Evolutionary conservation across 768 basidiomycete species (phyloP).

Genomic region (Termitomyces sp.): DNA sequence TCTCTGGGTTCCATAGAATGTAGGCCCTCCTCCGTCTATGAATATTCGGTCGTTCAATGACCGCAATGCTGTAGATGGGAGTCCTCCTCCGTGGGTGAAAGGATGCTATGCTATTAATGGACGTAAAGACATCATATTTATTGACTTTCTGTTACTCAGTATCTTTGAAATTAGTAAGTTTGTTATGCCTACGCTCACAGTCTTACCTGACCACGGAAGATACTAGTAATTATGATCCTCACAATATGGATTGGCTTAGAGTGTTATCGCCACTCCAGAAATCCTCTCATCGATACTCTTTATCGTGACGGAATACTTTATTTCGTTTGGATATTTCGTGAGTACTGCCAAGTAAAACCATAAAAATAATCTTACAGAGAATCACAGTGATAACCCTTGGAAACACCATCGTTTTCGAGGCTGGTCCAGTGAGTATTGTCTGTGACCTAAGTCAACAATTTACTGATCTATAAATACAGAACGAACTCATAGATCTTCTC

Average conservation of each 20-base stretch:
- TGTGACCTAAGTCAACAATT: too few relatives aligned
- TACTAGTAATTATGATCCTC: conserved; percentile 1
- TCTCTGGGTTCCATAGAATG: conserved; percentile 8
- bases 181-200: neutral
- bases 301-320: neutral
- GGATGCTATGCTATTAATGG: conserved; percentile 8
- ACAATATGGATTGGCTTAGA: neutral
- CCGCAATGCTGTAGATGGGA: neutral
- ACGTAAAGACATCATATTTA: conserved; percentile 2
- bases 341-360: neutral
- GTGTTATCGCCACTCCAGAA: neutral
- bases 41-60: neutral
- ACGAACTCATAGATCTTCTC: neutral
- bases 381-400: neutral
- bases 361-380: neutral
- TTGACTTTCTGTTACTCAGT: neutral
- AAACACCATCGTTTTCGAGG: neutral
- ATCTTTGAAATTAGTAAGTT: neutral
- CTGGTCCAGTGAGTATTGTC: neutral
- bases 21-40: neutral
- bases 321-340: neutral
- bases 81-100: conserved; percentile 1
- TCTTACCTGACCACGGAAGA: neutral
- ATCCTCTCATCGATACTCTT: neutral
- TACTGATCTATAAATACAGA: neutral